Evolutionary conservation across 1,284 basidiomycete species (phyloP).

Genomic region (Veloboletus limbatus): DNA sequence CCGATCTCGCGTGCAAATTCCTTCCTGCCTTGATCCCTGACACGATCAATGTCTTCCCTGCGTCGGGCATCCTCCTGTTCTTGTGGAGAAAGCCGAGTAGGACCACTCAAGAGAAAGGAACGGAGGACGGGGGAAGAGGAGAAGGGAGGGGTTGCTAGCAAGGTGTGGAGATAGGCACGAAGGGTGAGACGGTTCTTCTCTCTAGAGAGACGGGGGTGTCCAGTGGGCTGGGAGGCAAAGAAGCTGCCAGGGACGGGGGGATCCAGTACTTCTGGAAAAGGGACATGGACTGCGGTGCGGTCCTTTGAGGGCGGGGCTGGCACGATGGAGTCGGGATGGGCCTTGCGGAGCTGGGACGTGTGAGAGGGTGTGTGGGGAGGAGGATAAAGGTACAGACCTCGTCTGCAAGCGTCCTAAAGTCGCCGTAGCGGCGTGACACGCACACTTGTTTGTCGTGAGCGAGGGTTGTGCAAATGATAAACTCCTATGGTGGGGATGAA

Average conservation of each 20-base stretch:
- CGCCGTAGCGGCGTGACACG: slow-evolving; percentile 92
- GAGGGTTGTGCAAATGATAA: slow-evolving; percentile 86
- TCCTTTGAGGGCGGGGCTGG: slow-evolving; percentile 85
- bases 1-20: slow-evolving; percentile 88
- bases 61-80: slow-evolving; percentile 79
- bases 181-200: slow-evolving; percentile 97
- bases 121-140: slow-evolving; percentile 83
- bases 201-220: slow-evolving; percentile 56
- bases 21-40: slow-evolving; percentile 84
- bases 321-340: slow-evolving; percentile 78
- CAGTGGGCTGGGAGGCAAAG: background rate
- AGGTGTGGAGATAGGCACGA: slow-evolving; percentile 82
- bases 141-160: slow-evolving; percentile 74
- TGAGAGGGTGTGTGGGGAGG: slow-evolving; percentile 14
- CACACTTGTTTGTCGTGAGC: slow-evolving; percentile 73
- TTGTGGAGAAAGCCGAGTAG: slow-evolving; percentile 66
- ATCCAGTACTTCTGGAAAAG: no score
- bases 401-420: slow-evolving; percentile 84
- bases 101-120: slow-evolving; percentile 82
- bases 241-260: slow-evolving; percentile 7
- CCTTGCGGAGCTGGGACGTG: slow-evolving; percentile 67
- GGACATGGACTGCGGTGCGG: slow-evolving; percentile 61
- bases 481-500: slow-evolving; percentile 71
- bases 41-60: slow-evolving; percentile 87
- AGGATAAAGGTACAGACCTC: slow-evolving; percentile 53